Conservation (phyloP, 768 basidiomycete genomes). For the Agaricus sinodeliciosus region DNA sequence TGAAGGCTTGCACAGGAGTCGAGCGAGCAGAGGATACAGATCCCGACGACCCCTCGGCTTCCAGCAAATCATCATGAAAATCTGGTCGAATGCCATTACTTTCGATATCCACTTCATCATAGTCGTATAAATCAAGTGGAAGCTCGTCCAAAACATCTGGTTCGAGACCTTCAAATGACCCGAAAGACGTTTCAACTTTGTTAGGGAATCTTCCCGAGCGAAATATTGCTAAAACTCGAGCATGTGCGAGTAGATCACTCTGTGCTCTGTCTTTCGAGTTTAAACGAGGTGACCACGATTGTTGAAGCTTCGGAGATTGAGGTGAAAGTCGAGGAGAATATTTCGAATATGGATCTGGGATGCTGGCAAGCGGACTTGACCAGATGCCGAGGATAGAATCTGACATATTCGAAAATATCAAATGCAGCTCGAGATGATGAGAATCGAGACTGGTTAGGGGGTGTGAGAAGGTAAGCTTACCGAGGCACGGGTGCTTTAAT, state of each 20-base stretch:
- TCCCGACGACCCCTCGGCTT: neutral
- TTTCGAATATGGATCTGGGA: neutral
- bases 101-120: neutral
- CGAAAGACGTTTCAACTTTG: neutral
- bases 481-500: neutral
- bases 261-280: neutral
- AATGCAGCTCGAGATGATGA: neutral
- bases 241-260: neutral
- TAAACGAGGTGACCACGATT: neutral
- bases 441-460: neutral
- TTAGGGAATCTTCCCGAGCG: conserved; percentile 7
- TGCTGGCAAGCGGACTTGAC: neutral
- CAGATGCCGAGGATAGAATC: conserved; percentile 1
- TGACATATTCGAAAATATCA: neutral
- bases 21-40: conserved; percentile 1
- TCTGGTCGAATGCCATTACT: neutral
- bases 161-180: conserved; percentile 1
- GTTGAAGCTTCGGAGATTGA: conserved; percentile 1
- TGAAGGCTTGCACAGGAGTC: neutral
- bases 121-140: neutral
- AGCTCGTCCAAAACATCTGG: neutral
- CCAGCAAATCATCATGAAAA: conserved; percentile 1
- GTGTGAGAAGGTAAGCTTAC: neutral
- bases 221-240: conserved; percentile 4
- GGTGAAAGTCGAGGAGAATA: neutral